Evolutionary conservation across 1,139 yeast species (phyloP).

Genomic region (Meyerozyma carpophila): DNA sequence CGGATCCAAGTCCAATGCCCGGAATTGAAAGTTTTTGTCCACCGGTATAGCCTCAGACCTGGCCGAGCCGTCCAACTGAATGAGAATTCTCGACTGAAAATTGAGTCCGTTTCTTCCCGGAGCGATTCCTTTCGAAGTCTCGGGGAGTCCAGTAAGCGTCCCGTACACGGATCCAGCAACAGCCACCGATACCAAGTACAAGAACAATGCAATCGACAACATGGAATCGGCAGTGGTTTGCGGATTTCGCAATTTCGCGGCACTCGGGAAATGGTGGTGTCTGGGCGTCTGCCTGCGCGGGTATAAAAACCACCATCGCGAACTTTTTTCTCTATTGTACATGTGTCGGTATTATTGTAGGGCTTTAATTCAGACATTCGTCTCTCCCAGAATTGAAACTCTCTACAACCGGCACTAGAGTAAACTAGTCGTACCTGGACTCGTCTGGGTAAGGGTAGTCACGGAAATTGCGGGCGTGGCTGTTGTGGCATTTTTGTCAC

Average conservation of each 20-base stretch:
- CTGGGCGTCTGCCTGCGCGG: background rate
- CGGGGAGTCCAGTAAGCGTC: constrained; percentile 20
- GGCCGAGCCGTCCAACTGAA: constrained; percentile 18
- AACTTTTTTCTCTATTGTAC: constrained; percentile 35
- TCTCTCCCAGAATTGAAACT: constrained; percentile 38
- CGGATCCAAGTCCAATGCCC: constrained; percentile 16
- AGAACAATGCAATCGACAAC: constrained; percentile 1
- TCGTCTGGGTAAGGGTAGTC: constrained; percentile 27
- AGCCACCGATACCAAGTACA: constrained; percentile 2
- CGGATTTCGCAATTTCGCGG: too few species aligned
- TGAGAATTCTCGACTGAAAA: constrained; percentile 29
- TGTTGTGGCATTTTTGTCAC: constrained; percentile 11
- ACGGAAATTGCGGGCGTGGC: constrained; percentile 40
- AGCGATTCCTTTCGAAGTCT: constrained; percentile 16
- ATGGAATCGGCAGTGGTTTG: background rate
- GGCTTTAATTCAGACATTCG: constrained; percentile 29
- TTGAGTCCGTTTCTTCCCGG: constrained; percentile 31
- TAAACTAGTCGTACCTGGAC: constrained; percentile 25
- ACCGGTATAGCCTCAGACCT: constrained; percentile 14
- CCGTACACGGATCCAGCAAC: constrained; percentile 15
- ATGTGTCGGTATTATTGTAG: constrained; percentile 52
- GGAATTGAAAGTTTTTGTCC: constrained; percentile 22
- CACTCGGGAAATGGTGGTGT: background rate
- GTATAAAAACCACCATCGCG: constrained; percentile 5
- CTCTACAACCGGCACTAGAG: constrained; percentile 53